phyloP scores from a whole-genome alignment of 805 yeast species.

The Lipomyces orientalis region DNA sequence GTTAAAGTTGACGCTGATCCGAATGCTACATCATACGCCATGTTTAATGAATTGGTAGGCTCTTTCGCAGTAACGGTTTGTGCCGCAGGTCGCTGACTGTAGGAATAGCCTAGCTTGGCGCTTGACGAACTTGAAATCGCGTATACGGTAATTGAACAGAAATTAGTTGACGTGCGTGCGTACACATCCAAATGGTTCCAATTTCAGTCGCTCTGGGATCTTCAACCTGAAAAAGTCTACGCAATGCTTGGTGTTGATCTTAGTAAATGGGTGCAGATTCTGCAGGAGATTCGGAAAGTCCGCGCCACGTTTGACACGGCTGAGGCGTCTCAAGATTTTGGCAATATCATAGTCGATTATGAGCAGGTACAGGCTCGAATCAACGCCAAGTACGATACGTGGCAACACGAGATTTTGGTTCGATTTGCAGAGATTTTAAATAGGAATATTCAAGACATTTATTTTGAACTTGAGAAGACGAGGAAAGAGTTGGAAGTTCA shows the following conservation, averaged over 20 bases:
- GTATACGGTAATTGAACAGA: constrained; percentile 46
- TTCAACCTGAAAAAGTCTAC: constrained; percentile 52
- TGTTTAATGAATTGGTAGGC: constrained; percentile 19
- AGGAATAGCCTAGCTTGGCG: constrained; percentile 12
- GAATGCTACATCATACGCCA: not conserved
- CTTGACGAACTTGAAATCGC: constrained; percentile 17
- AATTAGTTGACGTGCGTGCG: constrained; percentile 42
- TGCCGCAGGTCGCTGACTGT: not conserved
- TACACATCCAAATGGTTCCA: constrained; percentile 60
- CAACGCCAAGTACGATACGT: constrained; percentile 59
- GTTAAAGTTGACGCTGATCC: constrained; percentile 7
- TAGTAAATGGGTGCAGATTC: constrained; percentile 55
- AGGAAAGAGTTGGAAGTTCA: constrained; percentile 50
- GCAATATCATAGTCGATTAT: constrained; percentile 54
- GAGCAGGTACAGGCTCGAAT: constrained; percentile 61
- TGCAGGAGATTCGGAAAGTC: constrained; percentile 53
- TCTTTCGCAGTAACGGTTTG: not conserved
- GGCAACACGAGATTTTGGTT: constrained; percentile 57
- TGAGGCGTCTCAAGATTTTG: constrained; percentile 50
- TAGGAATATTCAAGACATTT: constrained; percentile 44
- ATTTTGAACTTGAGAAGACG: constrained; percentile 45
- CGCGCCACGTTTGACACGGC: constrained; percentile 59
- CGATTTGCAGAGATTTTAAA: constrained; percentile 52
- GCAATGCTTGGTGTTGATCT: constrained; percentile 47
- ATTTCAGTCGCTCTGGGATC: constrained; percentile 66